Evolutionary conservation across 1,139 yeast genomes (phyloP).

Genomic region (Yamadazyma mexicana): DNA sequence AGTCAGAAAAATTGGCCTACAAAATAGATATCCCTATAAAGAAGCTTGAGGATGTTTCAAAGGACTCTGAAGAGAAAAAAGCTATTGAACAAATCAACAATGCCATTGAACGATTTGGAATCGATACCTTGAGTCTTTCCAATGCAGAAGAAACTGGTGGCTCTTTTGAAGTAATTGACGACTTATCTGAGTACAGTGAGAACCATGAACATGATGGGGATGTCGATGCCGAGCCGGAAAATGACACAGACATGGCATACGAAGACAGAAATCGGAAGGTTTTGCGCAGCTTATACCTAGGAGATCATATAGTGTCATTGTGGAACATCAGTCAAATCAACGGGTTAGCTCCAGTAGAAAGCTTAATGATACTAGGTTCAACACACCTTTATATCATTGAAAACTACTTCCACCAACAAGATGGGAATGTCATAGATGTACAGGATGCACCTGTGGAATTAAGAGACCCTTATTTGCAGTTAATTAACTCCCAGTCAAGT

Average conservation of each 20-base stretch:
- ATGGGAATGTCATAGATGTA: slow-evolving; percentile 67
- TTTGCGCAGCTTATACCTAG: slow-evolving; percentile 61
- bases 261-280: slow-evolving; percentile 78
- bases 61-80: neutral
- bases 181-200: slow-evolving; percentile 36
- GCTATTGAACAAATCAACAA: slow-evolving; percentile 14
- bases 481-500: slow-evolving; percentile 46
- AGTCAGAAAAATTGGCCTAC: slow-evolving; percentile 44
- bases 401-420: slow-evolving; percentile 60
- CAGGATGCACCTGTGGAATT: slow-evolving; percentile 59
- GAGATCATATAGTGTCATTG: slow-evolving; percentile 69
- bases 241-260: slow-evolving; percentile 24
- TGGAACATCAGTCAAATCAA: slow-evolving; percentile 75
- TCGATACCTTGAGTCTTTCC: slow-evolving; percentile 29
- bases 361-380: slow-evolving; percentile 67
- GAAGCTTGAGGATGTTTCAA: slow-evolving; percentile 14
- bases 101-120: slow-evolving; percentile 21
- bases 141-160: slow-evolving; percentile 15
- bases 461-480: slow-evolving; percentile 66
- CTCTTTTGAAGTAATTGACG: slow-evolving; percentile 31
- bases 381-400: slow-evolving; percentile 66
- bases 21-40: slow-evolving; percentile 41
- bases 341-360: slow-evolving; percentile 73
- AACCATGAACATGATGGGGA: slow-evolving; percentile 11
- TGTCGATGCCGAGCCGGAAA: slow-evolving; percentile 15